Conservation (phyloP, 176 grass and related monocot species). For the Carex cristatella region DNA sequence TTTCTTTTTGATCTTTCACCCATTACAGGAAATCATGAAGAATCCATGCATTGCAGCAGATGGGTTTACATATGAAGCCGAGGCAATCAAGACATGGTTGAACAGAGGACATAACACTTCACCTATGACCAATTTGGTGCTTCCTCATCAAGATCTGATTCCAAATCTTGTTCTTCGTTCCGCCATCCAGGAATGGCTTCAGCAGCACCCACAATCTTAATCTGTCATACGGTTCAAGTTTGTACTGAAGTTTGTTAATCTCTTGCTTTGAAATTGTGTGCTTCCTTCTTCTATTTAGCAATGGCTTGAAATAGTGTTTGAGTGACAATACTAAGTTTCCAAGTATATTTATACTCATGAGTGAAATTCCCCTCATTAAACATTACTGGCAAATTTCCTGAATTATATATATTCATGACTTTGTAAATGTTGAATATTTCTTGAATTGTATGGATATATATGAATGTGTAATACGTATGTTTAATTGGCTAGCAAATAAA, state of each 20-base stretch:
- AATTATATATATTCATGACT: too few relatives aligned
- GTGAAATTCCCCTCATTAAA: too few relatives aligned
- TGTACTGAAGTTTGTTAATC: neutral
- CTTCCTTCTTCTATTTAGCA: neutral
- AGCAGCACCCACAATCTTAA: neutral
- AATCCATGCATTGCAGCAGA: constrained; percentile 58
- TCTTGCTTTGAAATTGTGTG: too few relatives aligned
- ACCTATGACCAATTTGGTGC: constrained; percentile 42
- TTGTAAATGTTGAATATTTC: too few relatives aligned
- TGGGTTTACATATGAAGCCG: constrained; percentile 56
- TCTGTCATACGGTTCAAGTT: too few relatives aligned
- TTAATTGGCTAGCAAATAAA: too few relatives aligned
- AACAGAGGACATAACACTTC: constrained; percentile 26
- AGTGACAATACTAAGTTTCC: too few relatives aligned
- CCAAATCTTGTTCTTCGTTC: constrained; percentile 37
- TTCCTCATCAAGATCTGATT: constrained; percentile 39
- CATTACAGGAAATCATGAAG: constrained; percentile 47
- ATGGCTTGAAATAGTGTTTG: too few relatives aligned
- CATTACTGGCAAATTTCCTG: too few relatives aligned
- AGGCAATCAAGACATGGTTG: constrained; percentile 45
- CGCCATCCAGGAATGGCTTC: constrained; percentile 40
- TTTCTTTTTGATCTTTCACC: neutral
- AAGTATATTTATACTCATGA: too few relatives aligned
- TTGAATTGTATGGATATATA: too few relatives aligned
- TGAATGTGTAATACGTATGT: too few relatives aligned